phyloP scores from a whole-genome alignment of 305 asterid genomes.

The Galium porrigens region DNA sequence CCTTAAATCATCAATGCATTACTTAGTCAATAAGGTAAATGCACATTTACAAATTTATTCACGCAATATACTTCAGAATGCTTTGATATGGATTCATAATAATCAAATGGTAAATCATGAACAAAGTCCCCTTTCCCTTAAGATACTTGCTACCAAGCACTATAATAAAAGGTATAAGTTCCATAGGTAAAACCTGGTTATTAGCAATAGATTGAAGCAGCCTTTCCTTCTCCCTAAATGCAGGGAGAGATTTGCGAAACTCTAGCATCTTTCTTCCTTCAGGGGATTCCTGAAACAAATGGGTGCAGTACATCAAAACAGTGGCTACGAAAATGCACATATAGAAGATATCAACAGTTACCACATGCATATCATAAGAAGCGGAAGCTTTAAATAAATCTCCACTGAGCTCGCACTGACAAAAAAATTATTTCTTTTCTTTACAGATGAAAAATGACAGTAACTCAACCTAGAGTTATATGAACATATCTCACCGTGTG shows the following conservation, averaged over 20 bases:
- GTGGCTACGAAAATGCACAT: constrained; percentile 7
- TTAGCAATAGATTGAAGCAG: constrained; percentile 87
- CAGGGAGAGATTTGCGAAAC: constrained; percentile 78
- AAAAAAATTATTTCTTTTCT: not conserved
- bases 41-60: not conserved
- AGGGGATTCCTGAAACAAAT: constrained; percentile 60
- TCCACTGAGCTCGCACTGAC: not conserved
- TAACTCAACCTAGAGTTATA: not conserved
- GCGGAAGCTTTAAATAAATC: not conserved
- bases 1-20: not conserved
- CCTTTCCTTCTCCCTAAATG: constrained; percentile 83
- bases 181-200: constrained; percentile 57
- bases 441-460: not conserved
- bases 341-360: not conserved
- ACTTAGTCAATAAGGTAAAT: not conserved
- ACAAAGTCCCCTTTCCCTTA: not conserved
- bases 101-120: not conserved
- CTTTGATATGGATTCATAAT: not conserved
- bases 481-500: too few species aligned
- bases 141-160: not conserved
- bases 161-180: constrained; percentile 15
- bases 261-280: constrained; percentile 77
- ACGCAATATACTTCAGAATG: not conserved
- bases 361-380: not conserved
- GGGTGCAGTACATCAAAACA: constrained; percentile 16